Percentiles rank a stretch among this genome's conserved stretches.
Evolutionary conservation across 176 grass and related monocot species (phyloP).

Genomic region (Phoenix dactylifera): DNA sequence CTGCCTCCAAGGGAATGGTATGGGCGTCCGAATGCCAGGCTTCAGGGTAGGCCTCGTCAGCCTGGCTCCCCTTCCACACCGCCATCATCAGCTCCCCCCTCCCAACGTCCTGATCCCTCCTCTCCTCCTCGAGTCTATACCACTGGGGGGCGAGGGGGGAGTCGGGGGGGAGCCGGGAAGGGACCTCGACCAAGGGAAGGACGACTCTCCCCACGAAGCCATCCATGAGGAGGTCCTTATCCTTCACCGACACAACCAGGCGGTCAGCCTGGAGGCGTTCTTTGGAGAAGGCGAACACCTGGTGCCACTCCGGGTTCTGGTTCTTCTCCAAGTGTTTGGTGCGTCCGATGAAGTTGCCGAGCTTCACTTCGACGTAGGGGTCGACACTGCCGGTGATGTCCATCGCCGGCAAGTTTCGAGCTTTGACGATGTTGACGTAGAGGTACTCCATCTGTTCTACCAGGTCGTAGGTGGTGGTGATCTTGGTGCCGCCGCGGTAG

Average conservation of each 20-base stretch:
- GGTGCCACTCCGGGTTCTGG: conserved; percentile 17
- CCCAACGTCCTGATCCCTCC: neutral
- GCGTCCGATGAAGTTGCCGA: conserved; percentile 3
- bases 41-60: conserved; percentile 12
- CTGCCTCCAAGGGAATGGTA: neutral
- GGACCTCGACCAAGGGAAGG: conserved; percentile 1
- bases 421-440: conserved; percentile 16
- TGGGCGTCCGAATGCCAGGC: conserved; percentile 12
- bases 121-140: conserved; percentile 8
- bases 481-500: conserved; percentile 5
- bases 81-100: conserved; percentile 15
- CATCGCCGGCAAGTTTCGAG: conserved; percentile 4
- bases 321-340: conserved; percentile 6
- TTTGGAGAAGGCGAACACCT: conserved; percentile 11
- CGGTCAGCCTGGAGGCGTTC: neutral
- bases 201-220: neutral
- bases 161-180: conserved; percentile 1
- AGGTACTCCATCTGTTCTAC: conserved; percentile 25
- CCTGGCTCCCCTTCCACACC: conserved; percentile 15
- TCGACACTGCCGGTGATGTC: conserved; percentile 15
- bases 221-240: conserved; percentile 1
- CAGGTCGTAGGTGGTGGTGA: conserved; percentile 18
- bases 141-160: conserved; percentile 18
- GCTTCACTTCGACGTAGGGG: conserved; percentile 13
- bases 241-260: neutral